Evolutionary conservation across 352 stramenopile genomes (phyloP), one percentile per base, ranked within the genome.

Genomic region (Pythium aphanidermatum): DNA sequence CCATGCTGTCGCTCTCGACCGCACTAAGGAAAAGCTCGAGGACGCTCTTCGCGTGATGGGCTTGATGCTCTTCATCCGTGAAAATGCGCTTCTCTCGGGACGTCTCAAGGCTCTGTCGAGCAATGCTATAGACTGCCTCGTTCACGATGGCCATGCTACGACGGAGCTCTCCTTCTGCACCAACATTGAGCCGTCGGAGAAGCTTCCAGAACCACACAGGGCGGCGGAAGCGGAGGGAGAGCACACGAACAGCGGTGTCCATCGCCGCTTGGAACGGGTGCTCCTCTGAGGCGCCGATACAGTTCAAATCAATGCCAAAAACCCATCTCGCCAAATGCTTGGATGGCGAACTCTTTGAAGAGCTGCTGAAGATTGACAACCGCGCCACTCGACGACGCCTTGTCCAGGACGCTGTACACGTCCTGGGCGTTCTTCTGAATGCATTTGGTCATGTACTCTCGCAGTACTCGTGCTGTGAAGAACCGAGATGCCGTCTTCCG

Each of bases 141-240:
- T 75, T 50, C 24, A 82, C 39, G 10, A 58, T 46, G 3, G 65
- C 55, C 8, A 68, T 42, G 4, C 42, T 43, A 2, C 71, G 36
- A 3, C 38, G 34, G 21, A 82, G 40, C 9, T 57, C 33, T 16
- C 63, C 60, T 43, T 84, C 72, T 7, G 35, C 34, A 12, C 69
- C 72, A 11, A 80, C 17, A 6, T 60, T 56, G 3, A 84, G 37
- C 26, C 46, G 65, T n/a, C 62, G 60, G 39, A 79, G 73, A 14
- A 77, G 50, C 31, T 74, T 70, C 73, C 74, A 86, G 17, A 82
- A 42, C 38, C 54, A 77, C 23, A 56, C 52, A 1, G 72, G 70
- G 20, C 51, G 60, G 26, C 69, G 60, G 44, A 82, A 79, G 5
- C 75, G 63, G 30, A 49, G 30, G 14, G 73, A 58, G 1, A 73